Base-by-base conservation (phyloP, 2,329 filamentous ascomycete species). In the Trichoderma koningii region DNA sequence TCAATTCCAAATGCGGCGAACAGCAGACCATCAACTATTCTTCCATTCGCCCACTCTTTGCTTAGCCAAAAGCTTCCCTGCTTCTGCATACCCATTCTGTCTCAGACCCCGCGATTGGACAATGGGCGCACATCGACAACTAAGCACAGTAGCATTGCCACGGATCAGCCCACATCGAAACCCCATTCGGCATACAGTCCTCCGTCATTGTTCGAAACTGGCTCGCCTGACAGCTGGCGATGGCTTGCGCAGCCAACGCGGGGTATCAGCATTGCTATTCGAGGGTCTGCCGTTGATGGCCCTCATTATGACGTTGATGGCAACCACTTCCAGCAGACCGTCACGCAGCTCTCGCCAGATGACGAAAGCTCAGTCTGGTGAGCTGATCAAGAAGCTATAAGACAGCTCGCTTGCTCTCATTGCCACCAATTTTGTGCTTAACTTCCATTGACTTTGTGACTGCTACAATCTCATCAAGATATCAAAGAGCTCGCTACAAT, bases 241-340 rank as follows among this genome's bases (percentile, higher is more conserved):
- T 64, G 61, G 61, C 61, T 64, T 64, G 61, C 48, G 51, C 26
- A 28, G 38, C 10, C 63, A 60, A 60, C 19, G 63, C 63, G 63
- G 63, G 63, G 63, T 65, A 65, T 61, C 30, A 21, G 28, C 19
- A 21, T 5, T 52, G 47, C 56, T 26, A 65, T 61, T 53, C 55
- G 55, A 65, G 63, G 28, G 38, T 52, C 45, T 56, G 61, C 23
- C 15, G 55, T 30, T 47, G 12, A 65, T 7, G 30, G n/a, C 47
- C 23, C 47, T 56, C 47, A 59, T 61, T 34, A 59, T 65, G 63
- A 65, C 63, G 63, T 65, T 65, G 53, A 64, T 64, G 52, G 61
- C 59, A 14, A 62, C 23, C 19, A 6, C 44, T 57, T 5, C 38
- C 57, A 52, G 26, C 57, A 51, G 45, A 12, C 41, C 30, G 38